phyloP scores from a whole-genome alignment of 192 early-diverging fungal genomes.

The Gamsiella multidivaricata region DNA sequence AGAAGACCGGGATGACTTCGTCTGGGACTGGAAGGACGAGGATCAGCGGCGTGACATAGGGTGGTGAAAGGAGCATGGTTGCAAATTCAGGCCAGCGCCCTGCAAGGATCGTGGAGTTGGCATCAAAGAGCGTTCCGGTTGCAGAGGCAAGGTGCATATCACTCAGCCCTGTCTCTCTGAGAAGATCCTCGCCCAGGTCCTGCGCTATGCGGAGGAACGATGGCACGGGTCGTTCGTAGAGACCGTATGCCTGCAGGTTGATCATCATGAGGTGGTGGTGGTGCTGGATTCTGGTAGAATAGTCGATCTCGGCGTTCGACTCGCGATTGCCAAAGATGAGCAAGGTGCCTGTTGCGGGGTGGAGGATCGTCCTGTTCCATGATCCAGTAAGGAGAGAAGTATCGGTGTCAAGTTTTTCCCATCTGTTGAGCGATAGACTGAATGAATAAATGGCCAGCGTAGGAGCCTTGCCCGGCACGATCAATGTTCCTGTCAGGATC shows the following conservation, averaged over 20 bases:
- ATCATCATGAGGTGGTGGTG: conserved; percentile 42
- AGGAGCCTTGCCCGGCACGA: conserved; percentile 24
- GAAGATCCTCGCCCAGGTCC: conserved; percentile 38
- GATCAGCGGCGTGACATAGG: conserved; percentile 46
- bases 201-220: conserved; percentile 36
- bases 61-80: conserved; percentile 37
- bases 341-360: conserved; percentile 42
- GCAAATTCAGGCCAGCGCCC: conserved; percentile 46
- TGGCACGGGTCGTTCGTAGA: conserved; percentile 39
- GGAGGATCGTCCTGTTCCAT: conserved; percentile 42
- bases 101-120: conserved; percentile 45
- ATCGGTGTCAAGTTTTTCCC: conserved; percentile 41
- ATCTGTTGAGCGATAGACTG: conserved; percentile 16
- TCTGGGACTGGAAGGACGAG: conserved; percentile 42
- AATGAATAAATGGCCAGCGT: conserved; percentile 39
- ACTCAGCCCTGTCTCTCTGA: conserved; percentile 24
- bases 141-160: conserved; percentile 39
- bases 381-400: conserved; percentile 28
- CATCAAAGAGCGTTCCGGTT: conserved; percentile 35
- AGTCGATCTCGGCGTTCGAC: conserved; percentile 29
- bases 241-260: conserved; percentile 46
- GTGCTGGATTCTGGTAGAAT: conserved; percentile 38
- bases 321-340: conserved; percentile 40
- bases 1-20: conserved; percentile 34
- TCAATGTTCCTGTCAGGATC: conserved; percentile 42